Evolutionary conservation across 1,284 basidiomycete genomes (phyloP), one percentile per base, ranked within the genome.

Genomic region (Retiboletus flavoniger): DNA sequence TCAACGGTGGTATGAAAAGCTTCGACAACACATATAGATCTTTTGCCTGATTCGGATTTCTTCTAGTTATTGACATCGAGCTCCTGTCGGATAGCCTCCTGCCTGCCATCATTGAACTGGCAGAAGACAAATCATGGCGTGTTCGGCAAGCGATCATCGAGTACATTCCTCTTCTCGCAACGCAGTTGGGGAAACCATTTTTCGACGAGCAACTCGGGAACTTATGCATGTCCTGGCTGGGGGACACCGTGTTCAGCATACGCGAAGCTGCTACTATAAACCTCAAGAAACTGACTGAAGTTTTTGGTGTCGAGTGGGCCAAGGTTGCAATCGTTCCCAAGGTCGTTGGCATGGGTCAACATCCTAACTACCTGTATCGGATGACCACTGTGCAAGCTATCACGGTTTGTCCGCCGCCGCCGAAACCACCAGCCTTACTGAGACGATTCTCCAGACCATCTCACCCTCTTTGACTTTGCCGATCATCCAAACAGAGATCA

Each of bases 361-460:
- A 98, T 75, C 93, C 93, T 21, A 99, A 98, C 73, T 99, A 99
- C 74, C 81, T 99, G 35, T 98, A 95, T 76, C 84, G 97, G 66
- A 98, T 99, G 95, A 99, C 97, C 8, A 99, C 97, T 26, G 94
- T 99, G 52, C 95, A 99, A 74, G 96, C 97, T 47, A 97, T 99
- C 68, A 95, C 93, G 62, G 95, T 96, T 69, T 63, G 87, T 74
- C 47, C 46, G 31, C 51, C 16, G 14, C 59, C 50, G 52, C 48
- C 64, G 47, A 9, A 26, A 17, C 5, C 14, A 3, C 32, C 7
- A 6, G 14, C n/a, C 35, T 39, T 19, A 11, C 53, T 67, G 11
- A 68, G 60, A 44, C 44, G 35, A 49, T 14, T 54, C 47, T 39
- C 28, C 57, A 97, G 93, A 96, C 93, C 28, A 98, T 99, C 72